Conservation (phyloP, 2,329 filamentous ascomycete genomes). For the Nakataea oryzae region DNA sequence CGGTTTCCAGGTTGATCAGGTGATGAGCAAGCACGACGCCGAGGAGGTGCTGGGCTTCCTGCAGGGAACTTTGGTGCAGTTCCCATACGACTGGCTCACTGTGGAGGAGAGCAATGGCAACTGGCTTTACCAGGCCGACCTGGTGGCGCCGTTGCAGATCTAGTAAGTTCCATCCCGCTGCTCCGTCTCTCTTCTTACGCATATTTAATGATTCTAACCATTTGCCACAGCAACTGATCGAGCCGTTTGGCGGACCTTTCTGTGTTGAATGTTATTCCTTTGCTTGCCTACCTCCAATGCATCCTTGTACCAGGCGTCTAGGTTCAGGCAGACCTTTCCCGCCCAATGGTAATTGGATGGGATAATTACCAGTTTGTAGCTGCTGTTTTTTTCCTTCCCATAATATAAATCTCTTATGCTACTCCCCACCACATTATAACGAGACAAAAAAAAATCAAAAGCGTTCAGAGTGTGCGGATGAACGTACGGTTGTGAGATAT, state of each 20-base stretch:
- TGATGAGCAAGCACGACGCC: constrained; percentile 65
- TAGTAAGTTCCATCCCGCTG: constrained; percentile 57
- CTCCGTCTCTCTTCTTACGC: neutral
- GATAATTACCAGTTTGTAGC: neutral
- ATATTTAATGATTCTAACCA: neutral
- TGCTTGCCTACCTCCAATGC: neutral
- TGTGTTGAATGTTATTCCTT: neutral
- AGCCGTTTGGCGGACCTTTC: neutral
- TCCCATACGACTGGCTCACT: constrained; percentile 92
- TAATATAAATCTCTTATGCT: neutral
- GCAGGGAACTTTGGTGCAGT: constrained; percentile 82
- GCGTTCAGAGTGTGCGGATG: neutral
- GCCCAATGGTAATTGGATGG: neutral
- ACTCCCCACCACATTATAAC: neutral
- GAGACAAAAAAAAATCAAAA: neutral
- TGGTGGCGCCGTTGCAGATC: constrained; percentile 92
- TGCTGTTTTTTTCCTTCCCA: neutral
- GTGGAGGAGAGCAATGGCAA: constrained; percentile 88
- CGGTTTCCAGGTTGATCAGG: constrained; percentile 59
- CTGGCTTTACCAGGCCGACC: constrained; percentile 94
- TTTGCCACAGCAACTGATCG: constrained; percentile 1
- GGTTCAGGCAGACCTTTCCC: neutral
- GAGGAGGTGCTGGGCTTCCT: constrained; percentile 73
- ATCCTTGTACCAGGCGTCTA: neutral
- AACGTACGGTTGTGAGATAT: neutral